These are phyloP conservation scores for Pichia exigua DNA, from an alignment of 805 yeast species.

Conservation along the genomic window DNA sequence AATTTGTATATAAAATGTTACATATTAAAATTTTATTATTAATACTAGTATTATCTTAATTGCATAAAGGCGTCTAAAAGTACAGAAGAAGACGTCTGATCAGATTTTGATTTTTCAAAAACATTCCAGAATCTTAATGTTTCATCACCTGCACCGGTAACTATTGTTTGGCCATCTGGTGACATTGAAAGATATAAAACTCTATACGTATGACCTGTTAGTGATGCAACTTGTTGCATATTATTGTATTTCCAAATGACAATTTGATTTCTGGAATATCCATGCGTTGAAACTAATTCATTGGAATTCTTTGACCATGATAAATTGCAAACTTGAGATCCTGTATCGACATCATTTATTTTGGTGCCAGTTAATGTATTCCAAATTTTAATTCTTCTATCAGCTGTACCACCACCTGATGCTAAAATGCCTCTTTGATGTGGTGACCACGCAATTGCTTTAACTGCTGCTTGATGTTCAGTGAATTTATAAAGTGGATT, in stretches of 20 bases:
- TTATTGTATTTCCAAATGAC: slow-evolving; percentile 91
- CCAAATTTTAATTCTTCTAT: slow-evolving; percentile 85
- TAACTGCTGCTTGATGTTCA: slow-evolving; percentile 92
- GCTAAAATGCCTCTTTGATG: slow-evolving; percentile 92
- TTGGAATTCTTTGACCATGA: slow-evolving; percentile 89
- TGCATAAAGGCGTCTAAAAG: slow-evolving; percentile 70
- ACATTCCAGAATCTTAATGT: slow-evolving; percentile 94
- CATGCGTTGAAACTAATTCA: slow-evolving; percentile 92
- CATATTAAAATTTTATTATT: background rate
- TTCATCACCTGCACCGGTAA: slow-evolving; percentile 98
- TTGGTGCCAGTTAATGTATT: slow-evolving; percentile 74
- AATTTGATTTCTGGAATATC: slow-evolving; percentile 83
- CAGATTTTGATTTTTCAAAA: slow-evolving; percentile 66
- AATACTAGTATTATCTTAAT: slow-evolving; percentile 36
- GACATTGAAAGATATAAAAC: slow-evolving; percentile 84
- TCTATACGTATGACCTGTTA: slow-evolving; percentile 90
- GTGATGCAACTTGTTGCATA: slow-evolving; percentile 86
- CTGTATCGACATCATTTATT: slow-evolving; percentile 80
- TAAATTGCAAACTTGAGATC: slow-evolving; percentile 92
- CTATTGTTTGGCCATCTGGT: slow-evolving; percentile 94
- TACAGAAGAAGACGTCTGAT: slow-evolving; percentile 52
- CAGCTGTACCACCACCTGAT: slow-evolving; percentile 96
- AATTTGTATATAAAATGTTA: background rate
- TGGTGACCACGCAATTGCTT: slow-evolving; percentile 96
- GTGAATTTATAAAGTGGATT: slow-evolving; percentile 65